phyloP scores from a whole-genome alignment of 2,329 filamentous ascomycete genomes.

The Ophiognomonia clavigignenti-juglandacearum region DNA sequence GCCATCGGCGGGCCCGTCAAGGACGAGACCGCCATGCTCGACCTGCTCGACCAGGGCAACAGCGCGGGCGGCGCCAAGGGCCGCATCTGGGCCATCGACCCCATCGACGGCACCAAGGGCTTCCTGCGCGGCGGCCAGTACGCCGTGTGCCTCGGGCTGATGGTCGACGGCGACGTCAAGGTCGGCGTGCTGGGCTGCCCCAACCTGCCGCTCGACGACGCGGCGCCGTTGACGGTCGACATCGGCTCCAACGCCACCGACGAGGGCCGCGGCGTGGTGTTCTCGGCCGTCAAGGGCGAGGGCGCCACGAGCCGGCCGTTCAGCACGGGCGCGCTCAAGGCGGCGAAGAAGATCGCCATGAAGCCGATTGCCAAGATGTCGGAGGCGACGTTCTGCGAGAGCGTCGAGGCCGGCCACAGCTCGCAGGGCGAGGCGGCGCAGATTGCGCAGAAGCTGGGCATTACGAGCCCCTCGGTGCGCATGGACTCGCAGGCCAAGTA shows the following conservation, averaged over 20 bases:
- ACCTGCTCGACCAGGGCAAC: constrained; percentile 60
- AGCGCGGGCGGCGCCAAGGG: constrained; percentile 68
- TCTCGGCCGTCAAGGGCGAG: constrained; percentile 74
- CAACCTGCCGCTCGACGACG: constrained; percentile 86
- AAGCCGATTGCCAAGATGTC: constrained; percentile 67
- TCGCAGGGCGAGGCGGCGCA: constrained; percentile 81
- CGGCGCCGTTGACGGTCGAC: constrained; percentile 62
- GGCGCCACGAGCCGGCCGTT: constrained; percentile 80
- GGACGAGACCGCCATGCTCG: constrained; percentile 60
- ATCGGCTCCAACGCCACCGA: constrained; percentile 72
- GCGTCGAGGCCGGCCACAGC: constrained; percentile 89
- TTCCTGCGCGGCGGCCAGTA: constrained; percentile 96
- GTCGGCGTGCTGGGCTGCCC: constrained; percentile 94
- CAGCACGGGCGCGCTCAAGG: constrained; percentile 46
- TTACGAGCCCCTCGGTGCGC: constrained; percentile 82
- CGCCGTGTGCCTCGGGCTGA: constrained; percentile 85
- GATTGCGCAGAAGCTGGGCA: constrained; percentile 80
- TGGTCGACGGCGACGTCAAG: constrained; percentile 90
- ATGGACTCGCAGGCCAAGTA: constrained; percentile 99
- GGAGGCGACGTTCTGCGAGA: constrained; percentile 91
- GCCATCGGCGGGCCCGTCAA: constrained; percentile 62
- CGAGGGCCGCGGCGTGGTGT: constrained; percentile 77
- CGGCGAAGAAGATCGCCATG: constrained; percentile 70
- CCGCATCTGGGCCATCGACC: constrained; percentile 93
- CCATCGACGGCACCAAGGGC: constrained; percentile 96